These are phyloP conservation scores for Aspergillus amoenus DNA, from an alignment of 2,329 filamentous ascomycete species.

Conservation along the genomic window DNA sequence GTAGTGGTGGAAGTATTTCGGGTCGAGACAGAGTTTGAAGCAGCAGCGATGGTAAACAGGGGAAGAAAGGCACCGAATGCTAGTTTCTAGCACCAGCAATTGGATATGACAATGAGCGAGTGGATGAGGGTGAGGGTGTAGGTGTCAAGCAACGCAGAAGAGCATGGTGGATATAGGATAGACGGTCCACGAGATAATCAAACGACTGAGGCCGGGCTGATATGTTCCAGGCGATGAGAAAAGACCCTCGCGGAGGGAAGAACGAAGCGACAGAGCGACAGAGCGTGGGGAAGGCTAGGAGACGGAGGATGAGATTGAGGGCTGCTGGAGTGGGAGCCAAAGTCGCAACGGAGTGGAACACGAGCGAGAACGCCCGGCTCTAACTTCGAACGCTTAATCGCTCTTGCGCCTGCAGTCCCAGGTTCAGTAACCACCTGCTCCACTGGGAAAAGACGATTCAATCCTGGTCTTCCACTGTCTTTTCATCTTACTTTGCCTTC, in stretches of 20 bases:
- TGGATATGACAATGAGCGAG: not conserved
- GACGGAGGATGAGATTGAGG: not conserved
- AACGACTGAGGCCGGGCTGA: not conserved
- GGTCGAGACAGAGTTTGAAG: not conserved
- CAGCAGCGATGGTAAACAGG: not conserved
- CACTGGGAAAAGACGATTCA: not conserved
- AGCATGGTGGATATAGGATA: conserved; percentile 6
- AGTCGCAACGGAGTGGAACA: not conserved
- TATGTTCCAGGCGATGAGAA: not conserved
- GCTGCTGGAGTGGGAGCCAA: not conserved
- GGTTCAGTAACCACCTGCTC: not conserved
- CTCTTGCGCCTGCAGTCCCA: not conserved
- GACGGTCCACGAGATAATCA: not conserved
- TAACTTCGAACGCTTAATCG: not conserved
- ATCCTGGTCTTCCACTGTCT: not conserved
- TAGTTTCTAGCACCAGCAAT: not conserved
- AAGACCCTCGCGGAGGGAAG: not conserved
- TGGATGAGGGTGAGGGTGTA: not conserved
- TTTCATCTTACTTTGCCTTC: too few relatives aligned
- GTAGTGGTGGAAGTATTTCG: not conserved
- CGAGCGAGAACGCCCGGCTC: not conserved
- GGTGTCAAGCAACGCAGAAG: conserved; percentile 4
- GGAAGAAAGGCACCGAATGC: not conserved
- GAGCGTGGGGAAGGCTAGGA: conserved; percentile 8
- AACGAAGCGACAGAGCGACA: conserved; percentile 1